These are phyloP conservation scores for Aspergillus kassunensis DNA, from an alignment of 495 filamentous ascomycete species.

Conservation along the genomic window DNA sequence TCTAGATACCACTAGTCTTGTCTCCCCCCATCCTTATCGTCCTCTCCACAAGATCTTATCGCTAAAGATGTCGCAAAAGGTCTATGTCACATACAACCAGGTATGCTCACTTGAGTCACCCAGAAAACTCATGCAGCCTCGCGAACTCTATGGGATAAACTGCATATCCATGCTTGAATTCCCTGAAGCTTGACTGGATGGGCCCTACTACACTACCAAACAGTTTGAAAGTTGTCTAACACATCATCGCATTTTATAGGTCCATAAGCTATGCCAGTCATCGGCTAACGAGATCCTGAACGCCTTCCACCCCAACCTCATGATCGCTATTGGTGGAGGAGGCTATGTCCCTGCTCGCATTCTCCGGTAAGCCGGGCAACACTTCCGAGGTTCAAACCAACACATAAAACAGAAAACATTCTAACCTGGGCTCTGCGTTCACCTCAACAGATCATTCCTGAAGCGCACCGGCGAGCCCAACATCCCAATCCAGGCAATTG, in stretches of 20 bases:
- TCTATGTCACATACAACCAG: conserved; percentile 96
- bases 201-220: neutral
- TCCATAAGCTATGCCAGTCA: conserved; percentile 93
- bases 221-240: conserved; percentile 20
- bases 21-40: conserved; percentile 2
- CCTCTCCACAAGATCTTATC: neutral
- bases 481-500: conserved; percentile 99
- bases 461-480: conserved; percentile 84
- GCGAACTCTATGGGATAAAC: neutral
- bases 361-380: conserved; percentile 57
- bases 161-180: neutral
- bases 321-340: conserved; percentile 97
- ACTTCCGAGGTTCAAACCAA: neutral
- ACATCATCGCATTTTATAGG: conserved; percentile 45
- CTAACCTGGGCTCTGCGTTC: too few relatives aligned
- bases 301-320: conserved; percentile 84
- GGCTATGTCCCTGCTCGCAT: conserved; percentile 97
- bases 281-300: conserved; percentile 76
- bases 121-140: neutral
- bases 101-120: conserved; percentile 43
- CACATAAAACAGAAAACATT: too few relatives aligned
- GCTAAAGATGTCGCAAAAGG: conserved; percentile 74
- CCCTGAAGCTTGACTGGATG: neutral
- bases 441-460: conserved; percentile 83
- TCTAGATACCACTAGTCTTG: conserved; percentile 2